A percentile compares a stretch with the other conserved stretches of the same genome.
These are phyloP conservation scores for Mucor sp. DNA, from an alignment of 371 early-diverging fungal genomes.

Conservation along the genomic window DNA sequence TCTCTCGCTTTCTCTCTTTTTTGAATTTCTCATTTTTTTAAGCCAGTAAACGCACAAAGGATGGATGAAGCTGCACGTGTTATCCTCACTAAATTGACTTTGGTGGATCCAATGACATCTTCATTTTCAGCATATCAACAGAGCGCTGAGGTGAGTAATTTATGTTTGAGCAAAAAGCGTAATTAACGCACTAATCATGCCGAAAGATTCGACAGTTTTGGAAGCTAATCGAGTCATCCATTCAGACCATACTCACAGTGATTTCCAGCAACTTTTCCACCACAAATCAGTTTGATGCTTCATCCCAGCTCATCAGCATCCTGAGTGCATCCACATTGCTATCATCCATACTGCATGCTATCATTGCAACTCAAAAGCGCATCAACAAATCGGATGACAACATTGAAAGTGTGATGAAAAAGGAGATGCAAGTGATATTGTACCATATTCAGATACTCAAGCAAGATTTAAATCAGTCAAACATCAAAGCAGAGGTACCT, in stretches of 20 bases:
- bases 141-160: conserved; percentile 8
- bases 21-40: background rate
- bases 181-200: background rate
- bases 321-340: conserved; percentile 18
- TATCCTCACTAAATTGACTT: conserved; percentile 11
- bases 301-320: conserved; percentile 12
- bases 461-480: conserved; percentile 8
- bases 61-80: conserved; percentile 11
- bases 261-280: background rate
- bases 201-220: conserved; percentile 17
- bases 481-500: background rate
- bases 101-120: conserved; percentile 6
- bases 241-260: conserved; percentile 1
- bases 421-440: conserved; percentile 16
- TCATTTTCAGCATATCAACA: conserved; percentile 19
- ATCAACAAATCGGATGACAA: conserved; percentile 12
- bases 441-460: conserved; percentile 20
- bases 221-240: conserved; percentile 17
- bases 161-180: background rate
- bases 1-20: background rate
- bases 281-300: conserved; percentile 3
- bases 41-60: background rate
- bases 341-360: conserved; percentile 15
- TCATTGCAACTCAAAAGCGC: conserved; percentile 14
- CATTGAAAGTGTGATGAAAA: conserved; percentile 22